Evolutionary conservation across 108 stramenopile genomes (phyloP).

Genomic region (Nitzschia sp.): DNA sequence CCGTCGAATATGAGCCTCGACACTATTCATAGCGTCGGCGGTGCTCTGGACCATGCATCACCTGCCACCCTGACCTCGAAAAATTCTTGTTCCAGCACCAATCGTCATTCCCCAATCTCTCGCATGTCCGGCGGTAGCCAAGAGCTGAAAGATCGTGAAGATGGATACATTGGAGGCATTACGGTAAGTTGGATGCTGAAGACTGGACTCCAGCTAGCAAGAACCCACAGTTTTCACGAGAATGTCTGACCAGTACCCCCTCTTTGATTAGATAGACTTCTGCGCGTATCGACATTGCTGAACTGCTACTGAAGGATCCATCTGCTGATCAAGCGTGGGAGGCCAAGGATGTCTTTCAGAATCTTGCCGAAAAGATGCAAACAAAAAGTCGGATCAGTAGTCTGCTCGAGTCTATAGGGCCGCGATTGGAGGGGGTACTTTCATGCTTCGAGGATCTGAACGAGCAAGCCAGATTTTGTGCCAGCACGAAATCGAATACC

Average conservation of each 20-base stretch:
- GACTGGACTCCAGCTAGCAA: too few species aligned
- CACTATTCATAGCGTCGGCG: slow-evolving; percentile 25
- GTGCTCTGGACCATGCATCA: slow-evolving; percentile 4
- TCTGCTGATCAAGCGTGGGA: slow-evolving; percentile 19
- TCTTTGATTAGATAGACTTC: slow-evolving; percentile 6
- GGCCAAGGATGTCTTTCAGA: slow-evolving; percentile 2
- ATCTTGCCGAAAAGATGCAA: background rate
- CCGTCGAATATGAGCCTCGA: slow-evolving; percentile 17
- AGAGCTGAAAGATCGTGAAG: background rate
- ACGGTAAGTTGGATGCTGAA: background rate
- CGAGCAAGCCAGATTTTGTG: background rate
- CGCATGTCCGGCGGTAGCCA: slow-evolving; percentile 1
- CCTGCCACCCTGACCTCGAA: background rate
- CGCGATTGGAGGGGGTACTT: background rate
- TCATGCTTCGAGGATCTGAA: slow-evolving; percentile 8
- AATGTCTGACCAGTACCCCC: background rate
- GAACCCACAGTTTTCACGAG: background rate
- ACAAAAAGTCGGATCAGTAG: background rate
- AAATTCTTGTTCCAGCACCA: background rate
- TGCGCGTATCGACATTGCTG: slow-evolving; percentile 2
- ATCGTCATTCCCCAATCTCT: slow-evolving; percentile 2
- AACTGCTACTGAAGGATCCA: slow-evolving; percentile 7
- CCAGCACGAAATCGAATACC: slow-evolving; percentile 4
- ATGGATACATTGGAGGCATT: background rate
- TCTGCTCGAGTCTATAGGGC: background rate